Percentiles rank a stretch among this genome's conserved stretches.
Evolutionary conservation across 495 filamentous ascomycete genomes (phyloP).

Genomic region (Usnea hakonensis): DNA sequence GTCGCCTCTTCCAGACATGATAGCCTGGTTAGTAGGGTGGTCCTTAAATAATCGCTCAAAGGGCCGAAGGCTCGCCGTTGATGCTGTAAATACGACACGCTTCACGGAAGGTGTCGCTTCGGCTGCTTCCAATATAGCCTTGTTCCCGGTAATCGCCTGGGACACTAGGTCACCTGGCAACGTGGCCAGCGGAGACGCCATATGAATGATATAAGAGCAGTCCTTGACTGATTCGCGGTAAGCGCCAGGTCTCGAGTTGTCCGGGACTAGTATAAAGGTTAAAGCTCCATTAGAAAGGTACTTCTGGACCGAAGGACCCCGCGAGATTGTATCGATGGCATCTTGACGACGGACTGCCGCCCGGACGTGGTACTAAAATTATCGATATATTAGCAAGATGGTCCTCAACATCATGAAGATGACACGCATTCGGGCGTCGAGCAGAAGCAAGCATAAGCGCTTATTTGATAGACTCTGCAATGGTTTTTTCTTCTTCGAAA

Average conservation of each 20-base stretch:
- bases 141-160: constrained; percentile 7
- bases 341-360: constrained; percentile 11
- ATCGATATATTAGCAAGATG: not conserved
- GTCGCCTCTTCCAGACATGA: not conserved
- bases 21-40: constrained; percentile 9
- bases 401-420: no score
- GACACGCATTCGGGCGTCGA: no score
- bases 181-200: constrained; percentile 10
- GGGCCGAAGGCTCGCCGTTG: not conserved
- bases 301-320: constrained; percentile 3
- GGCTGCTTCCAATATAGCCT: constrained; percentile 6
- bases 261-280: constrained; percentile 1
- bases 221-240: constrained; percentile 3
- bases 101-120: constrained; percentile 4
- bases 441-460: no score
- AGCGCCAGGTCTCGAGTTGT: constrained; percentile 6
- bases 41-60: constrained; percentile 1
- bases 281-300: constrained; percentile 5
- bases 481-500: no score
- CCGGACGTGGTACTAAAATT: constrained; percentile 7
- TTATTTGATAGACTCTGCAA: no score
- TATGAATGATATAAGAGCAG: constrained; percentile 9
- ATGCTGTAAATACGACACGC: constrained; percentile 13
- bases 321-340: constrained; percentile 8
- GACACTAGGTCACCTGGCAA: constrained; percentile 6